These are phyloP conservation scores for Hanseniaspora occidentalis DNA, from an alignment of 805 yeast genomes.

Conservation along the genomic window DNA sequence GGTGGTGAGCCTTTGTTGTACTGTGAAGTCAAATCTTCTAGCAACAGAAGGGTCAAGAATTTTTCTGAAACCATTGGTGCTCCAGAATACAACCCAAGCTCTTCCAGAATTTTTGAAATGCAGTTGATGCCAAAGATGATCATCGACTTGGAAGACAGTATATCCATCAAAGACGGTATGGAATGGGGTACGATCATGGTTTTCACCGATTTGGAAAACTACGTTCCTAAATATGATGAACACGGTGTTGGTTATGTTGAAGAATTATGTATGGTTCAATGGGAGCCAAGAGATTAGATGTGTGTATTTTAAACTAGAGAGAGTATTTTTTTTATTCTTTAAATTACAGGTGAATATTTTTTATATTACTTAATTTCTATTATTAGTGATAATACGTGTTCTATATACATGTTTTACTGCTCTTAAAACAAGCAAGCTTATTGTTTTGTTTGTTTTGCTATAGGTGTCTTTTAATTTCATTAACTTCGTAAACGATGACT, in stretches of 20 bases:
- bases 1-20: slow-evolving; percentile 71
- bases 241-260: slow-evolving; percentile 67
- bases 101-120: slow-evolving; percentile 57
- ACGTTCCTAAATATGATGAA: slow-evolving; percentile 41
- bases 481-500: slow-evolving; percentile 61
- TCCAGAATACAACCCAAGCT: slow-evolving; percentile 44
- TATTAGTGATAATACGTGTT: neutral
- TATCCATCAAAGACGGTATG: slow-evolving; percentile 60
- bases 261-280: slow-evolving; percentile 76
- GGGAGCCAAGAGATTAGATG: slow-evolving; percentile 44
- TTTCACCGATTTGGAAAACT: slow-evolving; percentile 63
- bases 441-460: slow-evolving; percentile 2
- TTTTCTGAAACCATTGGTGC: slow-evolving; percentile 34
- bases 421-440: too few relatives aligned
- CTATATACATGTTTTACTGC: slow-evolving; percentile 2
- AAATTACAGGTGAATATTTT: neutral
- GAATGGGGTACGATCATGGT: slow-evolving; percentile 94
- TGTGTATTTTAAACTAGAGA: slow-evolving; percentile 3
- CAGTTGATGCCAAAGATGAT: slow-evolving; percentile 94
- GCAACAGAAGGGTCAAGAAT: slow-evolving; percentile 27
- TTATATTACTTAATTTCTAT: neutral
- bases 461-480: slow-evolving; percentile 21
- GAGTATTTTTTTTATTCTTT: neutral
- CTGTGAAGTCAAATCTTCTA: slow-evolving; percentile 32
- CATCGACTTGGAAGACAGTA: slow-evolving; percentile 55